These are phyloP conservation scores for Mycogone perniciosa DNA, from an alignment of 2,329 filamentous ascomycete species.

Conservation along the genomic window DNA sequence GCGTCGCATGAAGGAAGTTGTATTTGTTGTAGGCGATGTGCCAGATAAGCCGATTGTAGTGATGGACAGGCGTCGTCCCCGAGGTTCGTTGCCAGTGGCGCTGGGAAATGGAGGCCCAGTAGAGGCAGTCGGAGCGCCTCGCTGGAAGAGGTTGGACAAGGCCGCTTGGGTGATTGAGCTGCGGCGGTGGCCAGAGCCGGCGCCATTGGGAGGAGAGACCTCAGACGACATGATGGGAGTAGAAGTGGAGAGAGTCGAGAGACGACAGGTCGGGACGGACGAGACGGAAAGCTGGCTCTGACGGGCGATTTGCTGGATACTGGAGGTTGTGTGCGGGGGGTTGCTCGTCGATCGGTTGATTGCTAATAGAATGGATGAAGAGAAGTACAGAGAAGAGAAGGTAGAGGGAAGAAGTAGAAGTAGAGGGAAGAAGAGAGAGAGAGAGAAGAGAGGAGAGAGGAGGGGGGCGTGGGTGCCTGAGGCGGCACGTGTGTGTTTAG, in stretches of 20 bases:
- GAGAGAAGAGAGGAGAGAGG: conserved; percentile 1
- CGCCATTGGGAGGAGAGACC: conserved; percentile 25
- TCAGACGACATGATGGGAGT: conserved; percentile 20
- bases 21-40: conserved; percentile 51
- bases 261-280: background rate
- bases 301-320: conserved; percentile 1
- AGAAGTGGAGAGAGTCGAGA: background rate
- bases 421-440: background rate
- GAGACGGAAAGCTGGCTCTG: background rate
- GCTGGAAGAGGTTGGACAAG: conserved; percentile 52
- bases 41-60: conserved; percentile 69
- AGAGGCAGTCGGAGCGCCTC: conserved; percentile 46
- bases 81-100: conserved; percentile 45
- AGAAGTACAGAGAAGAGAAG: background rate
- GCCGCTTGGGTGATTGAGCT: conserved; percentile 52
- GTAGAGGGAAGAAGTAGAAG: conserved; percentile 2
- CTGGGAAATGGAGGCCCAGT: conserved; percentile 39
- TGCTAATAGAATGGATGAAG: background rate
- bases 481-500: conserved; percentile 1
- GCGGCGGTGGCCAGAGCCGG: conserved; percentile 43
- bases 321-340: background rate
- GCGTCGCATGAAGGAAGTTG: conserved; percentile 50
- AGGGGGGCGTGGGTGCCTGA: conserved; percentile 7
- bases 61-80: conserved; percentile 66
- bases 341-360: too few species aligned